Evolutionary conservation across 768 basidiomycete genomes (phyloP), one percentile per base, ranked within the genome.

Genomic region (Lactarius indigo): DNA sequence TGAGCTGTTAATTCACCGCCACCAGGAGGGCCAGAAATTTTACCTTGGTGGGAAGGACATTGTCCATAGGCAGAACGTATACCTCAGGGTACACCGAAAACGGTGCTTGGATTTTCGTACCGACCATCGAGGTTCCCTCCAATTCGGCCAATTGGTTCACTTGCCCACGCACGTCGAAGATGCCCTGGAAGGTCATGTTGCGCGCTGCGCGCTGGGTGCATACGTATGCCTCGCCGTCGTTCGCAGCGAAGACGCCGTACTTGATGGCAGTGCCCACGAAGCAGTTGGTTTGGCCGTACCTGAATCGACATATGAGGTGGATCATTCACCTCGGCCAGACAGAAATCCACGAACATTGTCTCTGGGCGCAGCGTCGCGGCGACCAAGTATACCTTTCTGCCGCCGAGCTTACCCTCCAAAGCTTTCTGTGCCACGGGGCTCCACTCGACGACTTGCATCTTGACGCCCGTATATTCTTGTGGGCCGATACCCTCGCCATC

Each of bases 31-130:
- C 66, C 80, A 23, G 61, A 84, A 88, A 81, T 96, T 96, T 69
- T 92, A 85, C 91, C 83, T 98, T 98, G 68, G 92, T 96, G n/a
- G 94, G 86, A 57, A 96, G 83, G 61, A 98, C 94, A 71, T 89
- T 92, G 71, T 99, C 97, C 97, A 99, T 99, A n/a, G 97, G 97
- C 64, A 99, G 78, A 56, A 99, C 93, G 73, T 95, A 95, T 31
- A 98, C 92, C 77, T 96, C 89, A 0, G 91, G 86, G 75, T 89
- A 84, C 59, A 94, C 72, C 28, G 87, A 85, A 69, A 92, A 87
- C 1, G 96, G 95, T 1, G 96, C 96, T 68, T 87, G 88, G 77
- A 98, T 88, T 73, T 86, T 93, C 26, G 95, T 91, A 4, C 97
- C 97, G 64, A 98, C 80, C 44, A 98, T 79, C 66, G 85, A 85